phyloP scores from a whole-genome alignment of 495 filamentous ascomycete genomes.

The Friedmanniomyces simplex region DNA sequence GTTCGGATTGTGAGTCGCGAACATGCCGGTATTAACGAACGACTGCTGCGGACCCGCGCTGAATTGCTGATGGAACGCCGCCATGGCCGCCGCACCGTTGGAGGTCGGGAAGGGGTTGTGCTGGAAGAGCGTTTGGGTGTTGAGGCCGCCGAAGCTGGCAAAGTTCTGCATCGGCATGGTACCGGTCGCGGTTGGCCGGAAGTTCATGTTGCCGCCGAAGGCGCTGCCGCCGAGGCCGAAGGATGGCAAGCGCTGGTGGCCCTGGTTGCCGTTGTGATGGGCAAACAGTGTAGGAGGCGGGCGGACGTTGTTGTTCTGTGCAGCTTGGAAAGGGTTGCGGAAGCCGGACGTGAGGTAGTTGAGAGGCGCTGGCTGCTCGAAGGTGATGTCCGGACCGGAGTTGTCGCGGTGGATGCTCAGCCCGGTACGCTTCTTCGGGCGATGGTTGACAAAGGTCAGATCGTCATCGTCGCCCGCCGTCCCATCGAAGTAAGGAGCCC shows the following conservation, averaged over 20 bases:
- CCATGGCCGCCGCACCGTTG: neutral
- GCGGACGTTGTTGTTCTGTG: neutral
- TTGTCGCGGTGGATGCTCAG: conserved; percentile 21
- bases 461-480: conserved; percentile 12
- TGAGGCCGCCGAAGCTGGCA: conserved; percentile 14
- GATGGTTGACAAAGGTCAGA: conserved; percentile 6
- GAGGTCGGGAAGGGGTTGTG: neutral
- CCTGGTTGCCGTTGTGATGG: neutral
- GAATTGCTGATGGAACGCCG: conserved; percentile 9
- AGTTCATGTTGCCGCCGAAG: neutral
- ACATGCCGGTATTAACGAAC: neutral
- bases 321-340: conserved; percentile 13
- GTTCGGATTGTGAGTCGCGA: neutral
- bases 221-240: neutral
- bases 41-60: neutral
- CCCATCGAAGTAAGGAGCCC: conserved; percentile 10
- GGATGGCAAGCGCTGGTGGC: conserved; percentile 27
- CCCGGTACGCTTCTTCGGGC: conserved; percentile 4
- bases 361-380: conserved; percentile 22
- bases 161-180: neutral
- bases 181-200: conserved; percentile 3
- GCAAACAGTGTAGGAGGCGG: neutral
- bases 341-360: conserved; percentile 24
- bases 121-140: conserved; percentile 5
- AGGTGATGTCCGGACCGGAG: conserved; percentile 24